These are phyloP conservation scores for Chlorella ohadii DNA, from an alignment of 139 green algal genomes.

Conservation along the genomic window DNA sequence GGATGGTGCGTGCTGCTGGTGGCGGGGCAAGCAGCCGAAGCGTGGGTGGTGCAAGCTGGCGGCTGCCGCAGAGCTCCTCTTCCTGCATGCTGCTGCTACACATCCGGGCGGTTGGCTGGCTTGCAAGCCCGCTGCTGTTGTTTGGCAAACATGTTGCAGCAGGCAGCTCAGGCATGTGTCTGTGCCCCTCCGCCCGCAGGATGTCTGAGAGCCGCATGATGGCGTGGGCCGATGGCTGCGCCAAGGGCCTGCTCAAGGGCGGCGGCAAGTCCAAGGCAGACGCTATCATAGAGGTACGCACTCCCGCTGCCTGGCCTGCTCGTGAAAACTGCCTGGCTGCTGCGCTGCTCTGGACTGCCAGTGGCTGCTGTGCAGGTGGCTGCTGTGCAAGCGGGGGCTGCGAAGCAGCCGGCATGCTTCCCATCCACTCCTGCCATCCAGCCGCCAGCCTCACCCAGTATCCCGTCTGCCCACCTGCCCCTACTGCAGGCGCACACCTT, in stretches of 20 bases:
- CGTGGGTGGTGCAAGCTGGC: too few relatives aligned
- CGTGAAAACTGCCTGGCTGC: too few relatives aligned
- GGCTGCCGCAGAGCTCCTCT: too few relatives aligned
- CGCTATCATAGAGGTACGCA: too few relatives aligned
- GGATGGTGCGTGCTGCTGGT: slow-evolving; percentile 49
- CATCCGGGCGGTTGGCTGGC: not conserved
- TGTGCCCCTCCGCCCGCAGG: not conserved
- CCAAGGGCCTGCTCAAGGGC: slow-evolving; percentile 57
- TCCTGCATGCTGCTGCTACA: not conserved
- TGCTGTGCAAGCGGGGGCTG: too few relatives aligned
- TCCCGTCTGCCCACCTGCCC: not conserved
- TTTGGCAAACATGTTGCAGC: not conserved
- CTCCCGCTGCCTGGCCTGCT: too few relatives aligned
- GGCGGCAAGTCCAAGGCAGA: slow-evolving; percentile 31
- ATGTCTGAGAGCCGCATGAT: slow-evolving; percentile 53
- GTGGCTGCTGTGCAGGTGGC: too few relatives aligned
- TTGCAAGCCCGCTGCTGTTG: not conserved
- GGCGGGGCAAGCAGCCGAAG: not conserved
- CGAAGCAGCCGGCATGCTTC: too few relatives aligned
- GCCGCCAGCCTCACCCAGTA: too few relatives aligned
- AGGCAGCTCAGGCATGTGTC: not conserved
- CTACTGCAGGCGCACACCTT: not conserved
- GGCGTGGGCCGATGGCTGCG: slow-evolving; percentile 48
- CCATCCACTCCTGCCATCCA: too few relatives aligned
- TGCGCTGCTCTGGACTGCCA: too few relatives aligned